Conservation (phyloP, 768 basidiomycete species). For the Coprinopsis cinerea region DNA sequence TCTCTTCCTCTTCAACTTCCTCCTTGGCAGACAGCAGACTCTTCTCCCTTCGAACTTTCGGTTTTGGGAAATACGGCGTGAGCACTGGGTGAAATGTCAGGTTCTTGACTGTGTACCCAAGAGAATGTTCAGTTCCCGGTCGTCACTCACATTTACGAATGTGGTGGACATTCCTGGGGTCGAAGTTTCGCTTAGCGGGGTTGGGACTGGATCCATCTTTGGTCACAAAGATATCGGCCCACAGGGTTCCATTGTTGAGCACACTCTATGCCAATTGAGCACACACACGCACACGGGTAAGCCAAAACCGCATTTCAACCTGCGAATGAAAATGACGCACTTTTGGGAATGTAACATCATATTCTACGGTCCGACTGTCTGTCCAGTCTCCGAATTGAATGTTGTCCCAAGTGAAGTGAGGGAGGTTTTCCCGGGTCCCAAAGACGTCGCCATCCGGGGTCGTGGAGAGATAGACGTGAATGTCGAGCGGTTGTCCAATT, state of each 20-base stretch:
- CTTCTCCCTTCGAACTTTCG: conserved; percentile 75
- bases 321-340: conserved; percentile 39
- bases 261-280: too few relatives aligned
- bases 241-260: conserved; percentile 71
- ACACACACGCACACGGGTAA: too few relatives aligned
- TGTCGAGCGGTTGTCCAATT: conserved; percentile 52
- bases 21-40: conserved; percentile 55
- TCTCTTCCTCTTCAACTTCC: conserved; percentile 34
- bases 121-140: background rate
- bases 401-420: conserved; percentile 71
- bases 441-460: conserved; percentile 59
- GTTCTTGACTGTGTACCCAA: too few relatives aligned
- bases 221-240: conserved; percentile 77
- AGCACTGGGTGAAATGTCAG: conserved; percentile 46
- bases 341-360: conserved; percentile 61
- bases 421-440: conserved; percentile 45
- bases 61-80: conserved; percentile 74
- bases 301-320: too few relatives aligned
- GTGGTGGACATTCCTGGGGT: conserved; percentile 57
- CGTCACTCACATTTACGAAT: conserved; percentile 61
- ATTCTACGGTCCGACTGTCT: conserved; percentile 49
- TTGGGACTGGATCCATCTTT: conserved; percentile 62
- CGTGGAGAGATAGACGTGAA: conserved; percentile 72
- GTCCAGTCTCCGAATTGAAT: conserved; percentile 75
- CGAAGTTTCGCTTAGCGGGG: conserved; percentile 48